Evolutionary conservation across 2,329 filamentous ascomycete species (phyloP).

Genomic region (Cercospora zeina): DNA sequence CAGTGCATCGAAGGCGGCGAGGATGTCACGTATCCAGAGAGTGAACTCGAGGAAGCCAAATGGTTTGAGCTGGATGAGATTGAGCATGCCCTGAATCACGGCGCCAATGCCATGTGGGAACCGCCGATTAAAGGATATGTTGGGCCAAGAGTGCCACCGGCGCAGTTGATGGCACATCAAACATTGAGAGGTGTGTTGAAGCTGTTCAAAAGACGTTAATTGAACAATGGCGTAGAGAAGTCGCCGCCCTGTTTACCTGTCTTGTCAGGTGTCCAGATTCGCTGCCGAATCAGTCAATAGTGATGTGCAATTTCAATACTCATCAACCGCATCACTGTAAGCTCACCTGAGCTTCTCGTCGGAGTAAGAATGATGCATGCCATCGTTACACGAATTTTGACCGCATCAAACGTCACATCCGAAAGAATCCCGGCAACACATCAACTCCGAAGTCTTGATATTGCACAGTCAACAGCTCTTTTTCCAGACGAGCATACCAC

Average conservation of each 20-base stretch:
- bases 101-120: constrained; percentile 33
- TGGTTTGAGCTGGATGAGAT: constrained; percentile 32
- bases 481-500: neutral
- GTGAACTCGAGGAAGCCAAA: constrained; percentile 30
- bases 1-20: constrained; percentile 29
- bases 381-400: neutral
- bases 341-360: neutral
- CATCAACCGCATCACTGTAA: neutral
- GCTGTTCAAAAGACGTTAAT: constrained; percentile 24
- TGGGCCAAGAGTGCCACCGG: constrained; percentile 28
- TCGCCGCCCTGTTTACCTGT: neutral
- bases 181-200: constrained; percentile 28
- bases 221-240: neutral
- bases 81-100: constrained; percentile 29
- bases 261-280: neutral
- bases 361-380: neutral
- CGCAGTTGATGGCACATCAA: constrained; percentile 31
- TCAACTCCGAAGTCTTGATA: neutral
- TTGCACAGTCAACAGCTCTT: neutral
- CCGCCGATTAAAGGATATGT: constrained; percentile 29
- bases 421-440: neutral
- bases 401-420: constrained; percentile 4
- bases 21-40: constrained; percentile 31
- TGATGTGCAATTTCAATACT: neutral
- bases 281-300: neutral